Conservation (phyloP, 2,329 filamentous ascomycete genomes). For the Immersiporthe knoxdaviesiana region DNA sequence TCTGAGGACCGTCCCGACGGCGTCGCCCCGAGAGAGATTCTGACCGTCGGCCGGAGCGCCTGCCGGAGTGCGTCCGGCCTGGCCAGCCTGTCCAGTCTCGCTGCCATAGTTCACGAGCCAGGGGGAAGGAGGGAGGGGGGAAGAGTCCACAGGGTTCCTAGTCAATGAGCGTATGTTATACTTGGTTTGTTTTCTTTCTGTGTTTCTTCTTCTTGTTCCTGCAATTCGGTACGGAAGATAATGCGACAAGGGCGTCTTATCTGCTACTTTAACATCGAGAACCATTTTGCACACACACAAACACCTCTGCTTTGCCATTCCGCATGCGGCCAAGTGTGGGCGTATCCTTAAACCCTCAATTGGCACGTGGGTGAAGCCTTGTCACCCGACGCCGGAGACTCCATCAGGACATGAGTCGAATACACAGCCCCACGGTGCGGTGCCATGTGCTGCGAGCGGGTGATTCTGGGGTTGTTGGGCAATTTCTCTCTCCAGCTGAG, state of each 20-base stretch:
- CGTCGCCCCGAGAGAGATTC: background rate
- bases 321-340: background rate
- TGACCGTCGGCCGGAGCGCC: background rate
- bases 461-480: background rate
- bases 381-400: background rate
- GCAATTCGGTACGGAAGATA: background rate
- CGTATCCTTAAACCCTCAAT: background rate
- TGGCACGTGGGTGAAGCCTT: background rate
- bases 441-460: background rate
- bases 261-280: background rate
- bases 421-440: background rate
- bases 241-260: background rate
- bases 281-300: too few species aligned
- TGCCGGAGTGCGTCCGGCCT: background rate
- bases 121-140: too few species aligned
- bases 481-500: background rate
- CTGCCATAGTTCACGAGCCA: background rate
- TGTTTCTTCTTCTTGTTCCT: too few species aligned
- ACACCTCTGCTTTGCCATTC: background rate
- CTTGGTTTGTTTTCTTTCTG: too few species aligned
- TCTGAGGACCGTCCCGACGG: background rate
- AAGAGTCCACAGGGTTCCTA: background rate
- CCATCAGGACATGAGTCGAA: background rate
- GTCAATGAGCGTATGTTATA: background rate
- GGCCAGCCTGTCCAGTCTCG: constrained; percentile 1